Evolutionary conservation across 108 stramenopile genomes (phyloP).

Genomic region (Conticribra guillardii): DNA sequence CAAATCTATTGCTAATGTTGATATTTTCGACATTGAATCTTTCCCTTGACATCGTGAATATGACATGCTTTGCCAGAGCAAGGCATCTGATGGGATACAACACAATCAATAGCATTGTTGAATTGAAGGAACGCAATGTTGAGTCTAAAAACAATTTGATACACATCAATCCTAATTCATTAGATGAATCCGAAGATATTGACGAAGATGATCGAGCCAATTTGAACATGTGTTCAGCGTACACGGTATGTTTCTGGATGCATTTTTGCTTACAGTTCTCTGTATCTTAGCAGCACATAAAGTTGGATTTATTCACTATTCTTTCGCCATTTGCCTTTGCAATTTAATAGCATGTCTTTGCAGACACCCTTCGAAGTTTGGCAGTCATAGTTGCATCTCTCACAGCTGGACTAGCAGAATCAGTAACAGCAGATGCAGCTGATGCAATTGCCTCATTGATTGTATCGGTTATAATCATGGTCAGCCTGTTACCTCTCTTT

Average conservation of each 20-base stretch:
- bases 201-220: constrained; percentile 60
- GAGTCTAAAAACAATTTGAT: too few species aligned
- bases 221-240: constrained; percentile 84
- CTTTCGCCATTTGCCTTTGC: constrained; percentile 14
- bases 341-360: constrained; percentile 65
- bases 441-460: constrained; percentile 79
- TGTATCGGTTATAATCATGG: constrained; percentile 66
- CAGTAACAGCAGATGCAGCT: constrained; percentile 65
- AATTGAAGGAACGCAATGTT: too few species aligned
- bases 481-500: constrained; percentile 64
- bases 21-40: constrained; percentile 62
- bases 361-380: constrained; percentile 73
- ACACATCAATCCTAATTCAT: constrained; percentile 5
- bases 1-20: constrained; percentile 67
- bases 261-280: too few species aligned
- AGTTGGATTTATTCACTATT: not conserved
- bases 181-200: constrained; percentile 41
- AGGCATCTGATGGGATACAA: constrained; percentile 60
- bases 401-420: constrained; percentile 45
- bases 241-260: constrained; percentile 76
- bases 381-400: constrained; percentile 67
- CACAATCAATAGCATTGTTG: too few species aligned
- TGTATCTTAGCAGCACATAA: not conserved
- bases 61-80: constrained; percentile 70
- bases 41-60: constrained; percentile 72